These are phyloP conservation scores for Blumeriella jaapii DNA, from an alignment of 2,329 filamentous ascomycete genomes.

Conservation along the genomic window DNA sequence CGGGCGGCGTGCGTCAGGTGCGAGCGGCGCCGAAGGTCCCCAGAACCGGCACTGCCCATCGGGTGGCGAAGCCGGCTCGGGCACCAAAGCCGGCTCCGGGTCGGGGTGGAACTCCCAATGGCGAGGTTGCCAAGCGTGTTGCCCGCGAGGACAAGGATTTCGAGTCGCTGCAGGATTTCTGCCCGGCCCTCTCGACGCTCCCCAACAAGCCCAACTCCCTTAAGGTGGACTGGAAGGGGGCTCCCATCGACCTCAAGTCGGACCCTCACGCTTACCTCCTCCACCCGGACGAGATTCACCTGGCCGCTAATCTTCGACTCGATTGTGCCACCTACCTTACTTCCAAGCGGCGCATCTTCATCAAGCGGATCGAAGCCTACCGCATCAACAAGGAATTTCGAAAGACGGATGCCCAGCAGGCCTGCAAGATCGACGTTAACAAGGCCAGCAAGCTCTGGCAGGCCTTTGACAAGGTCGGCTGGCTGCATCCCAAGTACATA, in stretches of 20 bases:
- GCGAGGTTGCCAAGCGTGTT: constrained; percentile 33
- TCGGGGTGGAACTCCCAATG: constrained; percentile 24
- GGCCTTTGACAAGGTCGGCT: constrained; percentile 77
- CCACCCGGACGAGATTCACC: constrained; percentile 63
- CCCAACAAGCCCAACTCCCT: constrained; percentile 56
- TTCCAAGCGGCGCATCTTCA: constrained; percentile 87
- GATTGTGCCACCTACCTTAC: constrained; percentile 83
- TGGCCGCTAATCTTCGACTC: constrained; percentile 70
- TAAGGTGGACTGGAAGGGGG: constrained; percentile 82
- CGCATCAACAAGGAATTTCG: constrained; percentile 70
- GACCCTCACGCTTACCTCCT: constrained; percentile 62
- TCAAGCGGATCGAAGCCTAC: constrained; percentile 56
- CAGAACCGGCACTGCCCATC: neutral
- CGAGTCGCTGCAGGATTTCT: constrained; percentile 57
- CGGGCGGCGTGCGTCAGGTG: constrained; percentile 6
- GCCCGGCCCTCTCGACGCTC: constrained; percentile 56
- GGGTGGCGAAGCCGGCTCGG: constrained; percentile 7
- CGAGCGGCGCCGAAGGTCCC: constrained; percentile 6
- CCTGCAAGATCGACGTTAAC: constrained; percentile 97
- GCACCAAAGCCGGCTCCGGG: constrained; percentile 8
- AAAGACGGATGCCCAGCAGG: constrained; percentile 91
- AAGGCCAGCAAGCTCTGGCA: constrained; percentile 90
- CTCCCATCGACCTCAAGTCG: constrained; percentile 60
- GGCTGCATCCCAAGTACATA: constrained; percentile 42
- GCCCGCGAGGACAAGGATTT: constrained; percentile 80